phyloP scores from a whole-genome alignment of 176 grass and related monocot genomes.

The Musa acuminata region DNA sequence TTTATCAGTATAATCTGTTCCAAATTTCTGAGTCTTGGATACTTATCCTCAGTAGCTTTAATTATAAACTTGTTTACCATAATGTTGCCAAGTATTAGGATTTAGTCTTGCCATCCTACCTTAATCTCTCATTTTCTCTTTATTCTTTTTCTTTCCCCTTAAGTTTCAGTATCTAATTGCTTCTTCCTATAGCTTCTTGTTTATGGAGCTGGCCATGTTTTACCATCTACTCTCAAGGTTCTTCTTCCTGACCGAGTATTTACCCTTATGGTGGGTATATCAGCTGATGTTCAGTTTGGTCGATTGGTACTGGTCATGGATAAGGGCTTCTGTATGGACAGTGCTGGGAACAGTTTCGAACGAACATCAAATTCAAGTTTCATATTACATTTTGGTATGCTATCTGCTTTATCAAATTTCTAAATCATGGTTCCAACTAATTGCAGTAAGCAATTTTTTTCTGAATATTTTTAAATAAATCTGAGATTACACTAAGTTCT shows the following conservation, averaged over 20 bases:
- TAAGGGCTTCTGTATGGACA: constrained; percentile 60
- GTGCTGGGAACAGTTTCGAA: constrained; percentile 58
- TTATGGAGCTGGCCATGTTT: constrained; percentile 52
- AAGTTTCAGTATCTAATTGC: constrained; percentile 9
- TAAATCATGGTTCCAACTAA: background rate
- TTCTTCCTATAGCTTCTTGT: constrained; percentile 49
- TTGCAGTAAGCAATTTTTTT: background rate
- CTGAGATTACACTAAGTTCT: background rate
- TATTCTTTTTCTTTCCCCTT: constrained; percentile 1
- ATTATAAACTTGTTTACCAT: too few relatives aligned
- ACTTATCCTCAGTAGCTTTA: too few relatives aligned
- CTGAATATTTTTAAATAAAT: constrained; percentile 3
- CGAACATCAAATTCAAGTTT: constrained; percentile 68
- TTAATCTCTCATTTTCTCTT: background rate
- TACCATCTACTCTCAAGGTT: constrained; percentile 59
- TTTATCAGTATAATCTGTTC: too few relatives aligned
- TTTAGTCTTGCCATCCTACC: too few relatives aligned
- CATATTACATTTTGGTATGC: constrained; percentile 65
- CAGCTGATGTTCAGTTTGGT: constrained; percentile 42
- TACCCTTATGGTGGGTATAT: constrained; percentile 41
- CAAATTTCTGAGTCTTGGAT: too few relatives aligned
- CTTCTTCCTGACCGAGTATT: constrained; percentile 40
- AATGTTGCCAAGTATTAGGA: too few relatives aligned
- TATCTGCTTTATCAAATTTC: constrained; percentile 2
- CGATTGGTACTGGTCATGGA: constrained; percentile 69